phyloP scores from a whole-genome alignment of 139 green algal genomes.

The Closterium sp. region DNA sequence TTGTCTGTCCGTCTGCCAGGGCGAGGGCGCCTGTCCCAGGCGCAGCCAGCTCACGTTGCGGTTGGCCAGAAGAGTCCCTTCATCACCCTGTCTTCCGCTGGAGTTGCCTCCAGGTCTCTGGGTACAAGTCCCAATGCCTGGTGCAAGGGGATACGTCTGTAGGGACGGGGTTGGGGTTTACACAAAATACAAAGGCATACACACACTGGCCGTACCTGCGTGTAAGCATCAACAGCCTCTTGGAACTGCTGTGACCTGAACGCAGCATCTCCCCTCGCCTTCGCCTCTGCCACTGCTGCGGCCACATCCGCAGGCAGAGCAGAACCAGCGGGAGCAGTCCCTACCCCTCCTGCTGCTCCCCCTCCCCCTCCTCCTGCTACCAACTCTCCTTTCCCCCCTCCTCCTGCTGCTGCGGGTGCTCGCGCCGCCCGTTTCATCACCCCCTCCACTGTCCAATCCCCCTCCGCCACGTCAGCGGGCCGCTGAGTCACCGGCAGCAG shows the following conservation, averaged over 20 bases:
- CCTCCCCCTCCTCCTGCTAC: background rate
- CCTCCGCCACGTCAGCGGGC: background rate
- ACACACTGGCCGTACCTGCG: no score
- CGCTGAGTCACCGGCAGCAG: background rate
- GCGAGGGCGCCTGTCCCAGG: slow-evolving; percentile 21
- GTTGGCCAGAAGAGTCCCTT: slow-evolving; percentile 40
- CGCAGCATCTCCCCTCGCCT: slow-evolving; percentile 26
- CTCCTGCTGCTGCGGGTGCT: background rate
- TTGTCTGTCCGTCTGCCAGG: background rate
- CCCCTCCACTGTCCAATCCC: background rate
- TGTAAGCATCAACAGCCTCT: slow-evolving; percentile 31
- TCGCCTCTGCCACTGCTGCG: slow-evolving; percentile 23
- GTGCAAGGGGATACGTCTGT: no score
- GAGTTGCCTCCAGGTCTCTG: no score
- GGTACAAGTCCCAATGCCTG: slow-evolving; percentile 16
- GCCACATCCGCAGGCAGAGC: background rate
- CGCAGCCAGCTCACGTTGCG: slow-evolving; percentile 47
- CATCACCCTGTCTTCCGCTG: no score
- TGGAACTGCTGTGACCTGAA: slow-evolving; percentile 24
- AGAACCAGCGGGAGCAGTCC: background rate
- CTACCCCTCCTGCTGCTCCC: background rate
- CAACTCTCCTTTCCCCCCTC: no score
- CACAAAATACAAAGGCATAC: background rate
- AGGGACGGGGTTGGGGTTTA: no score
- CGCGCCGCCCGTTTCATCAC: background rate